phyloP scores from a whole-genome alignment of 345 rosid species.

The Linum lewisii region DNA sequence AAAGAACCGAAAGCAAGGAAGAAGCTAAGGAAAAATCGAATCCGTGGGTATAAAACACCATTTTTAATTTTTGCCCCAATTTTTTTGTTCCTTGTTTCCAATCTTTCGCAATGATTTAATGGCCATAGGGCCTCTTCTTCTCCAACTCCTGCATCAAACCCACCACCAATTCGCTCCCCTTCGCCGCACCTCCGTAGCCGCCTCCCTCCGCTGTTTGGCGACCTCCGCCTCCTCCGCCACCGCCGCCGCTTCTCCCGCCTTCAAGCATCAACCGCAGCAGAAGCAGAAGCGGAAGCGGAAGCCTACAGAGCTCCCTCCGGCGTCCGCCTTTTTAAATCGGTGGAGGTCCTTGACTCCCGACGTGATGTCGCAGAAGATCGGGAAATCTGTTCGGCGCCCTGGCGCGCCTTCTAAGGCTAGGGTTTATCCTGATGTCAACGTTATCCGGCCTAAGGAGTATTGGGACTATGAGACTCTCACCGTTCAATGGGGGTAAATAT shows the following conservation, averaged over 20 bases:
- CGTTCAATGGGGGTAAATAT: constrained; percentile 78
- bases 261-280: constrained; percentile 17
- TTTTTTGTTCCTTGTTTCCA: not conserved
- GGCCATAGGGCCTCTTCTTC: constrained; percentile 65
- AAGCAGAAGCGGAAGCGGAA: constrained; percentile 9
- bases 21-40: not conserved
- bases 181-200: constrained; percentile 6
- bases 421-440: constrained; percentile 87
- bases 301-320: constrained; percentile 11
- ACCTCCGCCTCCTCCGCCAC: not conserved
- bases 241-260: not conserved
- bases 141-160: constrained; percentile 15
- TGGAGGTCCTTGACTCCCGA: constrained; percentile 27
- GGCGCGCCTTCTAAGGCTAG: constrained; percentile 95
- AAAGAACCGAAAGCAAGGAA: not conserved
- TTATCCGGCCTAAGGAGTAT: constrained; percentile 78
- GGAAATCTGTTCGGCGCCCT: constrained; percentile 78
- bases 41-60: not conserved
- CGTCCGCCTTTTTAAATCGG: constrained; percentile 12
- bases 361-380: constrained; percentile 97
- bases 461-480: constrained; percentile 87
- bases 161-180: constrained; percentile 7
- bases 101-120: constrained; percentile 18
- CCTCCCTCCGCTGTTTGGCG: constrained; percentile 14
- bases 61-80: not conserved